Evolutionary conservation across 805 yeast genomes (phyloP).

Genomic region (Barnettozyma sp.): DNA sequence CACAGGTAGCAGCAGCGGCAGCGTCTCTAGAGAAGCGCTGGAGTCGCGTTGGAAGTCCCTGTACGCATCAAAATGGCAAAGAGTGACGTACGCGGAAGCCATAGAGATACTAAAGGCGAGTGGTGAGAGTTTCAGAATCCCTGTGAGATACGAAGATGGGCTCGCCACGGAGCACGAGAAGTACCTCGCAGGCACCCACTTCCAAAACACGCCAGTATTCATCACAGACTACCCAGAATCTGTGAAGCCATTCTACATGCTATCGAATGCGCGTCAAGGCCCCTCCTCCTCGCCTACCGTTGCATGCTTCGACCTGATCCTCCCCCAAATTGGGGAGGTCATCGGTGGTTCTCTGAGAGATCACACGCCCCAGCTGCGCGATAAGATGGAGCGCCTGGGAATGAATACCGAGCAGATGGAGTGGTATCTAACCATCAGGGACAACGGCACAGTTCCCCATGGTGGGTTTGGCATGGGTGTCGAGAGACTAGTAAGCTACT

Average conservation of each 20-base stretch:
- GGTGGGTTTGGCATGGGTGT: constrained; percentile 98
- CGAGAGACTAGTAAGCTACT: constrained; percentile 72
- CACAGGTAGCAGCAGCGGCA: too few relatives aligned
- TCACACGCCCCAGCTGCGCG: constrained; percentile 45
- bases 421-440: constrained; percentile 77
- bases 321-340: constrained; percentile 90
- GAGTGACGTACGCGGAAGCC: constrained; percentile 73
- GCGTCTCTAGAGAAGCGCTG: constrained; percentile 33
- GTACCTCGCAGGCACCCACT: constrained; percentile 69
- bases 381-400: constrained; percentile 43
- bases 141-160: constrained; percentile 63
- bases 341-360: constrained; percentile 95
- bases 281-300: too few relatives aligned
- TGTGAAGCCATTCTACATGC: constrained; percentile 92
- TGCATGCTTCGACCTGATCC: constrained; percentile 81
- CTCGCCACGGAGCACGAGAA: constrained; percentile 85
- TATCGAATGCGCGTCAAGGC: constrained; percentile 35
- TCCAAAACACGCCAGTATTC: constrained; percentile 64
- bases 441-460: constrained; percentile 81
- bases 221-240: constrained; percentile 79
- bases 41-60: constrained; percentile 53
- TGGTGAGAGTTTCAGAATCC: constrained; percentile 32
- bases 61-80: constrained; percentile 49
- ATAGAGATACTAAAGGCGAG: constrained; percentile 39
- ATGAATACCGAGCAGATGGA: constrained; percentile 53